These are phyloP conservation scores for Euphorbia celastroides DNA, from an alignment of 441 rosid species.

Conservation along the genomic window DNA sequence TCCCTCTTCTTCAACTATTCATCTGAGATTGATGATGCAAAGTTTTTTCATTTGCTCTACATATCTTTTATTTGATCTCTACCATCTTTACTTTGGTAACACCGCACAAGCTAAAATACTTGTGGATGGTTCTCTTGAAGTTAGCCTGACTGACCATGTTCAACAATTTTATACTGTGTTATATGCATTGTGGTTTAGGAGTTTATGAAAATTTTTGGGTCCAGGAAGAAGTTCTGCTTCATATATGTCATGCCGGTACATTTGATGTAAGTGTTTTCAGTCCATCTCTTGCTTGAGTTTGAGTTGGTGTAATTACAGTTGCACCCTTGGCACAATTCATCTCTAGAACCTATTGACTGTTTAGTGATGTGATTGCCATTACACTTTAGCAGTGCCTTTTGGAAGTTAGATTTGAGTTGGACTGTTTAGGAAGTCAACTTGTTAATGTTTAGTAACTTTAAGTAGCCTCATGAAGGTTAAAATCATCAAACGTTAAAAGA, in stretches of 20 bases:
- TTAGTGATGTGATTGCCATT: neutral
- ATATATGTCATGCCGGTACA: neutral
- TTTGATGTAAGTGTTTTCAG: neutral
- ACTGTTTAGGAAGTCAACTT: no score
- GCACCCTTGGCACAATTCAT: neutral
- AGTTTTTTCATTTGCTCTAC: neutral
- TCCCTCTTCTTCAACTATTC: neutral
- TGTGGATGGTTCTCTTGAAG: neutral
- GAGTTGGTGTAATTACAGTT: neutral
- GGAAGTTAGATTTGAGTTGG: no score
- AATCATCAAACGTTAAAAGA: neutral
- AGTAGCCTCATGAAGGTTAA: no score
- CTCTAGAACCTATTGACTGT: neutral
- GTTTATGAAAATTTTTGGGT: constrained; percentile 1
- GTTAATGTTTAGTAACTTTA: no score
- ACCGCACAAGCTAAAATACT: neutral
- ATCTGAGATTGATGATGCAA: neutral
- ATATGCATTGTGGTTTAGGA: neutral
- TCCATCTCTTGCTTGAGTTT: neutral
- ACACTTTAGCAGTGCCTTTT: neutral
- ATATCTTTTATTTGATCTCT: neutral
- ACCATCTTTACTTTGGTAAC: neutral
- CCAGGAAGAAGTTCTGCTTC: neutral
- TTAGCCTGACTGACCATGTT: neutral
- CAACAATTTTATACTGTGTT: neutral